Evolutionary conservation across 768 basidiomycete genomes (phyloP).

Genomic region (Russula sp.): DNA sequence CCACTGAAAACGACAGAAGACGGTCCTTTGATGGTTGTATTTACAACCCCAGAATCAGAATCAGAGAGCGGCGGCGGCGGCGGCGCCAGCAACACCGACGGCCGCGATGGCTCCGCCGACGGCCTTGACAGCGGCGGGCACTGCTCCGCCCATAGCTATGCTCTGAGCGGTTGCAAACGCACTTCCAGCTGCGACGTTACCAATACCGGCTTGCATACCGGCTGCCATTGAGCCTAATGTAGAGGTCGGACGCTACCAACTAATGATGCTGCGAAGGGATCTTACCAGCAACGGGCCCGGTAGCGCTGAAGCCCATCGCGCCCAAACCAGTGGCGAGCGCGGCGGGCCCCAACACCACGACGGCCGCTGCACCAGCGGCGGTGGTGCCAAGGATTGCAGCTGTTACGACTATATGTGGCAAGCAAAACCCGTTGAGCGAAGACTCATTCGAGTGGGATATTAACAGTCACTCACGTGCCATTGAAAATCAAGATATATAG

Average conservation of each 20-base stretch:
- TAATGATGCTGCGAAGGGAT: too few species aligned
- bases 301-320: neutral
- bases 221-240: neutral
- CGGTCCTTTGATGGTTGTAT: too few species aligned
- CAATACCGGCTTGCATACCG: neutral
- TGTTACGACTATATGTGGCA: neutral
- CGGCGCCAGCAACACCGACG: neutral
- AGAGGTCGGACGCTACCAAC: neutral
- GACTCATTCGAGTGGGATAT: neutral
- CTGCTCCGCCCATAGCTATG: slow-evolving; percentile 6
- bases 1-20: too few species aligned
- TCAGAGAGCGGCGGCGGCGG: neutral
- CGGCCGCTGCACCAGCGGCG: neutral
- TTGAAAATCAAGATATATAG: neutral
- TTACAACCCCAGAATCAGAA: too few species aligned
- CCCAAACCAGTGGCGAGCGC: neutral
- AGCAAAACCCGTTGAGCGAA: neutral
- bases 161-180: neutral
- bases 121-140: neutral
- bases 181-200: slow-evolving; percentile 3
- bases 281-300: slow-evolving; percentile 8
- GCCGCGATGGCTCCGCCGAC: neutral
- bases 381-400: neutral
- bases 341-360: neutral
- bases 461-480: neutral